phyloP scores from a whole-genome alignment of 768 basidiomycete genomes.

The Lactarius trivialis region DNA sequence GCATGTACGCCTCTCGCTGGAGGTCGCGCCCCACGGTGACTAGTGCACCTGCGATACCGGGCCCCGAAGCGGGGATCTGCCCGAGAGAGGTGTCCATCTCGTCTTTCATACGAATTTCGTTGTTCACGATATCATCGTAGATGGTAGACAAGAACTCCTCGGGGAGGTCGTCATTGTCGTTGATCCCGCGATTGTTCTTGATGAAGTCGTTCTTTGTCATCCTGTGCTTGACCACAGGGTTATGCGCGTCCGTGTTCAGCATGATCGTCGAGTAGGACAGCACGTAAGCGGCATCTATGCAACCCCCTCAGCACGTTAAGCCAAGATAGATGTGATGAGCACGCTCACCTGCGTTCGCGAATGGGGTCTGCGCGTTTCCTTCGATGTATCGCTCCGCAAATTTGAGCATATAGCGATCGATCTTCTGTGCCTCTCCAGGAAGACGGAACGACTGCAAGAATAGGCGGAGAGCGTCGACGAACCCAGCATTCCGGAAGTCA shows the following conservation, averaged over 20 bases:
- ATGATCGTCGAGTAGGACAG: constrained; percentile 92
- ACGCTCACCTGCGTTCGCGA: constrained; percentile 87
- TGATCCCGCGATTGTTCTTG: constrained; percentile 95
- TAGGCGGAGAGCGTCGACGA: constrained; percentile 82
- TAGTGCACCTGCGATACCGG: constrained; percentile 76
- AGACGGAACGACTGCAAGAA: constrained; percentile 96
- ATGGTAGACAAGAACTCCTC: constrained; percentile 75
- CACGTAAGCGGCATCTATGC: constrained; percentile 83
- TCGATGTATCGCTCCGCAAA: constrained; percentile 96
- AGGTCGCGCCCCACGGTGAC: constrained; percentile 90
- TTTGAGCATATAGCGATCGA: constrained; percentile 98
- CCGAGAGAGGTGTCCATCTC: constrained; percentile 66
- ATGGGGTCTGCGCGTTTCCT: constrained; percentile 74
- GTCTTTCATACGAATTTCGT: constrained; percentile 99
- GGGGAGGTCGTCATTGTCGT: constrained; percentile 82
- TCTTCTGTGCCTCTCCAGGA: constrained; percentile 96
- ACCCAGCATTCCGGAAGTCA: constrained; percentile 74
- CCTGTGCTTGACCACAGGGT: constrained; percentile 86
- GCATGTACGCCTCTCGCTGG: constrained; percentile 91
- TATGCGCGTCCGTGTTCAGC: constrained; percentile 97
- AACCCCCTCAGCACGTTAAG: not conserved
- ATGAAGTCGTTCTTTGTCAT: constrained; percentile 92
- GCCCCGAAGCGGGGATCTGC: constrained; percentile 37
- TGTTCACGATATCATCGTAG: constrained; percentile 84
- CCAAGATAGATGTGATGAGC: constrained; percentile 8